Percentiles rank a stretch among this genome's conserved stretches.
phyloP scores from a whole-genome alignment of 371 early-diverging fungal genomes.

The Lichtheimia corymbifera region DNA sequence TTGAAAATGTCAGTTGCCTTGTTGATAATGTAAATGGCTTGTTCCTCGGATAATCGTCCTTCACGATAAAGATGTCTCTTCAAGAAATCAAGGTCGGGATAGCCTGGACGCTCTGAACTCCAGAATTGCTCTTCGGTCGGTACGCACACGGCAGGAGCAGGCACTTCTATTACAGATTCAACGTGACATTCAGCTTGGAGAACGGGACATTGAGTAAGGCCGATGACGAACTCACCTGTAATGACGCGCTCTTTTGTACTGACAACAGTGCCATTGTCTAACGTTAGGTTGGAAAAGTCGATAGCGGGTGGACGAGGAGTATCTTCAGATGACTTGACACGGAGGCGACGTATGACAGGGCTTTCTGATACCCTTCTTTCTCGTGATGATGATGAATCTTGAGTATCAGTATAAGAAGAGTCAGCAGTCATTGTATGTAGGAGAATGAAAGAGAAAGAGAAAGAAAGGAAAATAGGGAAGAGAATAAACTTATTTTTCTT shows the following conservation, averaged over 20 bases:
- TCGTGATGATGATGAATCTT: too few species aligned
- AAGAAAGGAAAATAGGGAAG: not conserved
- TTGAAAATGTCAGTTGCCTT: constrained; percentile 75
- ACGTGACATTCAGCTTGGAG: not conserved
- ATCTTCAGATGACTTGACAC: constrained; percentile 10
- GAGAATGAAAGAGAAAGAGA: constrained; percentile 9
- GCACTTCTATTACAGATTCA: constrained; percentile 45
- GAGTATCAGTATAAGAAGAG: too few species aligned
- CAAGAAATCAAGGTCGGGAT: constrained; percentile 81
- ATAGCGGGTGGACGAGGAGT: constrained; percentile 17
- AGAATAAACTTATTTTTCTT: not conserved
- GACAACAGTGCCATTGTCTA: constrained; percentile 77
- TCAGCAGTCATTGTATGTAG: too few species aligned
- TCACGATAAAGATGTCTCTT: constrained; percentile 88
- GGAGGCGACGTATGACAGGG: constrained; percentile 12
- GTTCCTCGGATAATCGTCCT: constrained; percentile 89
- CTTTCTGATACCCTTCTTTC: not conserved
- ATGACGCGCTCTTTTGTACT: constrained; percentile 75
- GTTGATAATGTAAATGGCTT: constrained; percentile 83
- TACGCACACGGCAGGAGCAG: constrained; percentile 50
- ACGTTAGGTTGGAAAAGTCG: constrained; percentile 74
- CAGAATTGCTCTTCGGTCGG: constrained; percentile 57
- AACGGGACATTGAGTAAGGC: not conserved
- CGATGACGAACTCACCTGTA: constrained; percentile 49
- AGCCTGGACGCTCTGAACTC: constrained; percentile 67